phyloP scores from a whole-genome alignment of 805 yeast genomes.

The Starmera quercuum region DNA sequence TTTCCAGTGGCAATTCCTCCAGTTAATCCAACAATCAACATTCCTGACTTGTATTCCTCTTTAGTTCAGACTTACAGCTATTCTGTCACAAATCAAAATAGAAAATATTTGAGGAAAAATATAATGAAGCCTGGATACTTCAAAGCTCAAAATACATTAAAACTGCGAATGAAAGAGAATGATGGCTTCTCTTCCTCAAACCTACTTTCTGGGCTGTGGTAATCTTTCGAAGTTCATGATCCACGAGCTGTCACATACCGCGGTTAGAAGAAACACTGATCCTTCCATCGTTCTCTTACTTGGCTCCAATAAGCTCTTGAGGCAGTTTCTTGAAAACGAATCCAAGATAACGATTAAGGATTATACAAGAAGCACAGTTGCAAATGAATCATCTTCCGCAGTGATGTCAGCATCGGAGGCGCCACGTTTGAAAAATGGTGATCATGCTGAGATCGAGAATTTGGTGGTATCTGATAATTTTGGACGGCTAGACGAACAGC shows the following conservation, averaged over 20 bases:
- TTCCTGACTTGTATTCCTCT: slow-evolving; percentile 19
- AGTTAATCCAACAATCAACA: slow-evolving; percentile 92
- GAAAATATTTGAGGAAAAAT: neutral
- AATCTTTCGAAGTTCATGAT: too few relatives aligned
- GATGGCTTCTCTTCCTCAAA: too few relatives aligned
- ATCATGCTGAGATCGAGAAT: slow-evolving; percentile 31
- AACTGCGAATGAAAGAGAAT: too few relatives aligned
- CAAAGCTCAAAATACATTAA: too few relatives aligned
- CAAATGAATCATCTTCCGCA: slow-evolving; percentile 7
- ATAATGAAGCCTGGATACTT: too few relatives aligned
- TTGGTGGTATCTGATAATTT: slow-evolving; percentile 61
- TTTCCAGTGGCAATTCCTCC: slow-evolving; percentile 99
- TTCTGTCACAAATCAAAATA: neutral
- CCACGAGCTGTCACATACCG: too few relatives aligned
- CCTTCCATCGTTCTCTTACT: slow-evolving; percentile 15
- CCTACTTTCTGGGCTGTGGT: too few relatives aligned
- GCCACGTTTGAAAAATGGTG: slow-evolving; percentile 22
- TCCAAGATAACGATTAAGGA: slow-evolving; percentile 5
- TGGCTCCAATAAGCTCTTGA: too few relatives aligned
- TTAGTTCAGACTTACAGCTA: neutral
- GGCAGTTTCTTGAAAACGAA: slow-evolving; percentile 1
- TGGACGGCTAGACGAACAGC: slow-evolving; percentile 43
- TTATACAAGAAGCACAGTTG: neutral
- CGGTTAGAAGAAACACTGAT: too few relatives aligned
- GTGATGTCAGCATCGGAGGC: slow-evolving; percentile 25